Conservation (phyloP, 495 filamentous ascomycete genomes). For the Trichocladium antarcticum region DNA sequence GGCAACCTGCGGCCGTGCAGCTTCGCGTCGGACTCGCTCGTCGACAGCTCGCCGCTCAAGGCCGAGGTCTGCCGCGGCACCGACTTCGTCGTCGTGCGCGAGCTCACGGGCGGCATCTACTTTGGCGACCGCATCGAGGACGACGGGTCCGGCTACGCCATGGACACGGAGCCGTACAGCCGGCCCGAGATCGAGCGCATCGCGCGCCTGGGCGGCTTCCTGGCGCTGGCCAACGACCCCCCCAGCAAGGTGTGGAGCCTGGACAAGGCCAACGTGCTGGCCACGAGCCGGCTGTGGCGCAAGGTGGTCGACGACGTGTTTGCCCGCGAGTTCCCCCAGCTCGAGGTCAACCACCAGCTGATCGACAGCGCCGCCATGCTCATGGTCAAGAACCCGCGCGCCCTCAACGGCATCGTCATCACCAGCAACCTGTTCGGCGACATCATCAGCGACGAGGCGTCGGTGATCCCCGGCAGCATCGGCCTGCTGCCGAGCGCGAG, state of each 20-base stretch:
- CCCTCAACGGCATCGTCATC: conserved; percentile 84
- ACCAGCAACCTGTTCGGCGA: conserved; percentile 95
- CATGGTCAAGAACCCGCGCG: conserved; percentile 88
- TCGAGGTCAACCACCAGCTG: conserved; percentile 77
- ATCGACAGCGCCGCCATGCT: conserved; percentile 96
- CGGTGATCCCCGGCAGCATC: conserved; percentile 86
- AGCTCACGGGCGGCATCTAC: conserved; percentile 93
- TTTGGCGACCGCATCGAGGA: conserved; percentile 89
- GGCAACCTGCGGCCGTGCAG: conserved; percentile 96
- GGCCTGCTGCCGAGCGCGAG: conserved; percentile 84
- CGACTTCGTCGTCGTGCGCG: conserved; percentile 90
- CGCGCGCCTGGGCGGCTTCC: conserved; percentile 66
- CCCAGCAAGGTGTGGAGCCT: conserved; percentile 76
- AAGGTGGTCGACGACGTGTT: conserved; percentile 75
- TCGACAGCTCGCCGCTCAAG: conserved; percentile 82
- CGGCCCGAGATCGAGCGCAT: conserved; percentile 83
- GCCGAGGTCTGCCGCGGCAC: conserved; percentile 74
- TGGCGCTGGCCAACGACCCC: conserved; percentile 70
- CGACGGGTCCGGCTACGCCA: conserved; percentile 60
- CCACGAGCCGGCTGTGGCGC: conserved; percentile 81
- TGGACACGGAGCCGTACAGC: conserved; percentile 86
- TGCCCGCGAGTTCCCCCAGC: conserved; percentile 75
- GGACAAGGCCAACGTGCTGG: conserved; percentile 97
- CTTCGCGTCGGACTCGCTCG: conserved; percentile 83
- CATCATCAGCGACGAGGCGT: conserved; percentile 93